Percentiles rank a stretch among this genome's conserved stretches.
Conservation (phyloP, 2,329 filamentous ascomycete genomes). For the Mycocentrospora acerina region DNA sequence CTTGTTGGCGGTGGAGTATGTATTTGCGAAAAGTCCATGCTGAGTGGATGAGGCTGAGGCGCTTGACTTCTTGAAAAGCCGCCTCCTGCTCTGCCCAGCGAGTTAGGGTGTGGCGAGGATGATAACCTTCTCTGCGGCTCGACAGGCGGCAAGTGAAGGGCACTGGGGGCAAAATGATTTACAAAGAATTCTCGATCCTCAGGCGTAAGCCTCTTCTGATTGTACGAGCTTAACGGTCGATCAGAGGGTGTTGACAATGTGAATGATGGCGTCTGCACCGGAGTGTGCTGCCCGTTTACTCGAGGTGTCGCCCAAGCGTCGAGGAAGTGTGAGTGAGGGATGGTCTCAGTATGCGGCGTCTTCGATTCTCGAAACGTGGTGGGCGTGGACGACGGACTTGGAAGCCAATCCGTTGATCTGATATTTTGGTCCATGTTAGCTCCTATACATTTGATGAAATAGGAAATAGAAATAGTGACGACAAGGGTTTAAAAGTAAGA, state of each 20-base stretch:
- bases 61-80: slow-evolving; percentile 14
- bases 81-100: slow-evolving; percentile 13
- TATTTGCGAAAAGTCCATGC: slow-evolving; percentile 52
- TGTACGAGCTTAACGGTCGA: slow-evolving; percentile 38
- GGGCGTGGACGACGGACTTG: slow-evolving; percentile 53
- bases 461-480: slow-evolving; percentile 14
- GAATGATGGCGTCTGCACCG: slow-evolving; percentile 44
- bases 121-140: slow-evolving; percentile 60
- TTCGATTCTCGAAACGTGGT: slow-evolving; percentile 47
- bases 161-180: slow-evolving; percentile 60
- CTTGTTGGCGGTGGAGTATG: slow-evolving; percentile 64
- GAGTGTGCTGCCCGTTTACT: slow-evolving; percentile 44
- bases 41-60: slow-evolving; percentile 25
- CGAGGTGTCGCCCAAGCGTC: slow-evolving; percentile 53
- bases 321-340: slow-evolving; percentile 49
- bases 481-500: too few relatives aligned
- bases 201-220: slow-evolving; percentile 36
- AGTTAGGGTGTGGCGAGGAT: slow-evolving; percentile 56
- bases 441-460: slow-evolving; percentile 20
- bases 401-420: slow-evolving; percentile 52
- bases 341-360: slow-evolving; percentile 47
- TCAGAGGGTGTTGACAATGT: slow-evolving; percentile 40
- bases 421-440: slow-evolving; percentile 37
- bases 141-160: slow-evolving; percentile 59
- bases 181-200: slow-evolving; percentile 57